Percentiles rank a stretch among this genome's conserved stretches.
Conservation (phyloP, 208 protist genomes). For the Eutreptiella sp. region DNA sequence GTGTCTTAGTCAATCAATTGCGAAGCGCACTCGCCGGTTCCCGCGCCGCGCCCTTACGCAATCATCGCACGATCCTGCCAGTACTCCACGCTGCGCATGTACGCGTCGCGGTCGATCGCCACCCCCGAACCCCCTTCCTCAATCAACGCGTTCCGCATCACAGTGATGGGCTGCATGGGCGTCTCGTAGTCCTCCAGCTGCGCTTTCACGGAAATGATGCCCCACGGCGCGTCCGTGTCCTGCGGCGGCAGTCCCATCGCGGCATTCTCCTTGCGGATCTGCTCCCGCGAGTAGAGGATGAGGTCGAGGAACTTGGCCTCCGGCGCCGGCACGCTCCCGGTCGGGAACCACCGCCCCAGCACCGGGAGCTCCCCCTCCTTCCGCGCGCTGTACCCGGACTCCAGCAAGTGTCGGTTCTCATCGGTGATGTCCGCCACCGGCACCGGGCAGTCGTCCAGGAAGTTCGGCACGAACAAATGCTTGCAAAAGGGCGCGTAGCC, state of each 20-base stretch:
- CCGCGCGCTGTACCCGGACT: constrained; percentile 39
- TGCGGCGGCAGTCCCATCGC: constrained; percentile 24
- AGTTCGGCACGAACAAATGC: constrained; percentile 58
- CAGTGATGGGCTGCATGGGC: constrained; percentile 65
- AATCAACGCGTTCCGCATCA: constrained; percentile 60
- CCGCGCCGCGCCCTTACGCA: constrained; percentile 6
- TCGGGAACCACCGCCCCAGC: constrained; percentile 44
- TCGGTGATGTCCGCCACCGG: constrained; percentile 32
- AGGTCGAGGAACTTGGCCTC: constrained; percentile 39
- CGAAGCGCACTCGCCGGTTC: too few species aligned
- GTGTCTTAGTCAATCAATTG: too few species aligned
- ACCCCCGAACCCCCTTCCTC: constrained; percentile 42
- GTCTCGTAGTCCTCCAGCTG: constrained; percentile 44
- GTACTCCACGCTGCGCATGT: constrained; percentile 12
- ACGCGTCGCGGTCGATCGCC: constrained; percentile 9
- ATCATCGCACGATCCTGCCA: constrained; percentile 23
- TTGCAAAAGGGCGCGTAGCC: constrained; percentile 69
- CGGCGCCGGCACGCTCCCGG: constrained; percentile 14
- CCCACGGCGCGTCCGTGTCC: constrained; percentile 31
- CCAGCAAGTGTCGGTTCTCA: constrained; percentile 38
- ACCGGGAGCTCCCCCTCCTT: constrained; percentile 49
- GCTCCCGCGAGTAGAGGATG: constrained; percentile 45
- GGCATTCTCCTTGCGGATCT: constrained; percentile 44
- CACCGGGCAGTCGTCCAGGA: constrained; percentile 6
- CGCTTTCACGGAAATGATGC: constrained; percentile 46